phyloP scores from a whole-genome alignment of 768 basidiomycete genomes.

The Serendipita sp. region DNA sequence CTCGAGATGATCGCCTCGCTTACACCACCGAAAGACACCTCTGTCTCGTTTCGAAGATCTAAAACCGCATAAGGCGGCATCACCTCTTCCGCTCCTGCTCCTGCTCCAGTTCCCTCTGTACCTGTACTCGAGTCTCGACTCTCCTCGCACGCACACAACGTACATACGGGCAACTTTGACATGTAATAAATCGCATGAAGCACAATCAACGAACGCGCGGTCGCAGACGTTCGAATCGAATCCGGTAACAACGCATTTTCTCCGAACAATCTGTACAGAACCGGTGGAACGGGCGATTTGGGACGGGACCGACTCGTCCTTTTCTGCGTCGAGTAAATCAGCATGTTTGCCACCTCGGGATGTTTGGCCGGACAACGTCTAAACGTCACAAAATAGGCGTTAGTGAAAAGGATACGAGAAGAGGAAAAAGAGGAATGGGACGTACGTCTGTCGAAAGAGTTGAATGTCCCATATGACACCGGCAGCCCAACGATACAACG shows the following conservation, averaged over 20 bases:
- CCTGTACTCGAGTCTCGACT: background rate
- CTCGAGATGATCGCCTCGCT: background rate
- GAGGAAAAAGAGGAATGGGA: background rate
- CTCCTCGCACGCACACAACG: background rate
- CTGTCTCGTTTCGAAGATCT: background rate
- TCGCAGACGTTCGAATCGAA: background rate
- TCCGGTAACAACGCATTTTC: background rate
- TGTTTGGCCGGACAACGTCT: background rate
- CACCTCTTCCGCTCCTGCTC: background rate
- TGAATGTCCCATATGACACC: background rate
- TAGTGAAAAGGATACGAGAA: too few species aligned
- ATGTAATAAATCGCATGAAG: background rate
- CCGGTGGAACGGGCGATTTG: background rate
- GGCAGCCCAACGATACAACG: background rate
- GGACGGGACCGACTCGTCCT: background rate
- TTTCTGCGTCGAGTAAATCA: background rate
- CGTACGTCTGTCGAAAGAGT: background rate
- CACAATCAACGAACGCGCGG: background rate
- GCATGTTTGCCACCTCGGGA: background rate
- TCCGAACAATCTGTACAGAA: background rate
- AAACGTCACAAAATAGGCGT: too few species aligned
- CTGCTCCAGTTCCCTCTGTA: background rate
- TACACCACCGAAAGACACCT: background rate
- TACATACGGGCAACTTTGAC: background rate
- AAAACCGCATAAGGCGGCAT: background rate